Base-by-base conservation (phyloP, 2,329 filamentous ascomycete genomes). In the Nemania sp. region DNA sequence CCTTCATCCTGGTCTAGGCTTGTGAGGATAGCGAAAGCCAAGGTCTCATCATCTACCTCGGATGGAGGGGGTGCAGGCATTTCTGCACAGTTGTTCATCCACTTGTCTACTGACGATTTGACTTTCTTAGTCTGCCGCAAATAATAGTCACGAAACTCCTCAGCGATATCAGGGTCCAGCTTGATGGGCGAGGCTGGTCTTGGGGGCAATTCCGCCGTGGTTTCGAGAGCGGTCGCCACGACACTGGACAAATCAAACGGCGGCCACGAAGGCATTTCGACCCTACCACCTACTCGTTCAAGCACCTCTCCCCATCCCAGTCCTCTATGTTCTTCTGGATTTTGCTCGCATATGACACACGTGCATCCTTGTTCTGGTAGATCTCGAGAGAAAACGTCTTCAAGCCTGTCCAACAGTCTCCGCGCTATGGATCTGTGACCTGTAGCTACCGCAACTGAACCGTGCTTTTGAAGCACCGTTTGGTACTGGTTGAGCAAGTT, bases 271-370 rank as follows among this genome's bases (percentile, higher is more conserved):
- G 93, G 92, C 46, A 97, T 79, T 63, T 96, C 91, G 54, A 90
- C 84, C 49, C 93, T 85, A 15, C 93, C 93, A 60, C 91, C 94
- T 11, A 96, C 91, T 68, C 92, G 86, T 72, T 99, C 94, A 20
- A 99, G 75, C 11, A 97, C 91, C 68, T 97, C 93, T 8, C 94
- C 93, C 93, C 93, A 99, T 58, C 90, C 94, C 24, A 97, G 79
- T 2, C 91, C 92, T 50, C 79, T 81, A 58, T 85, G 82, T 14
- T 87, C 81, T 31, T 86, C 80, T 31, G 82, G 75, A 3, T 74
- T 74, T 11, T 73, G 77, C 41, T 87, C 83, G 67, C 93, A 97
- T 78, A 97, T 90, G 51, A 94, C 77, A 70, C 93, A 97, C 37
- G 79, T 76, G 69, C 93, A 97, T n/a, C 87, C 85, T 65, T 96